Base-by-base conservation (phyloP, 768 basidiomycete genomes). In the Piloderma croceum region DNA sequence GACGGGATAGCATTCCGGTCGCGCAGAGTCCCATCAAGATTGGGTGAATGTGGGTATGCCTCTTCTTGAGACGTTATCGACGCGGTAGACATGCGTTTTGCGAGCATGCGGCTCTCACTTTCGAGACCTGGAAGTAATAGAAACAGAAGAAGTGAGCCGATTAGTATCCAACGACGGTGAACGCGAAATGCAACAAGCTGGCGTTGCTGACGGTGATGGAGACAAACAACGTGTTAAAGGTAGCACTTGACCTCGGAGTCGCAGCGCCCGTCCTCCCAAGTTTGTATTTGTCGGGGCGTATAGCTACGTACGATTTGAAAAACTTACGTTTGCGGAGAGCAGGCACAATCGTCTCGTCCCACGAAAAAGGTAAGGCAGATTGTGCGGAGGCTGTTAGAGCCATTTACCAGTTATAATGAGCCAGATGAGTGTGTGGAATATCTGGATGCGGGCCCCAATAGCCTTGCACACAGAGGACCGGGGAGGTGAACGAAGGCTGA, bases 271-370 rank as follows among this genome's bases (percentile, higher is more conserved):
- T n/a, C n/a, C n/a, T n/a, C n/a, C n/a, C n/a, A n/a, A n/a, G n/a
- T n/a, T n/a, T n/a, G n/a, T n/a, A n/a, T n/a, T n/a, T n/a, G n/a
- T n/a, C n/a, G n/a, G n/a, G n/a, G n/a, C n/a, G n/a, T n/a, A n/a
- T n/a, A n/a, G n/a, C n/a, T n/a, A n/a, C n/a, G n/a, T n/a, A n/a
- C n/a, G n/a, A n/a, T n/a, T 29, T 33, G 20, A 41, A 46, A 42
- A 34, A 68, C 75, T 54, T 67, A 89, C 85, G 74, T 70, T 88
- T 85, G 50, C 87, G 74, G 25, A 90, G 69, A 29, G 83, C 72
- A 40, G 87, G 88, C 22, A 90, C 88, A 41, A 90, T 86, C 24
- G 76, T 76, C 55, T 87, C 85, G 59, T 88, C 87, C 85, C 86
- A 90, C 25, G 77, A 71, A 29, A 29, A 15, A 15, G 27, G 27